Evolutionary conservation across 345 rosid species (phyloP).

Genomic region (Dipteronia dyeriana): DNA sequence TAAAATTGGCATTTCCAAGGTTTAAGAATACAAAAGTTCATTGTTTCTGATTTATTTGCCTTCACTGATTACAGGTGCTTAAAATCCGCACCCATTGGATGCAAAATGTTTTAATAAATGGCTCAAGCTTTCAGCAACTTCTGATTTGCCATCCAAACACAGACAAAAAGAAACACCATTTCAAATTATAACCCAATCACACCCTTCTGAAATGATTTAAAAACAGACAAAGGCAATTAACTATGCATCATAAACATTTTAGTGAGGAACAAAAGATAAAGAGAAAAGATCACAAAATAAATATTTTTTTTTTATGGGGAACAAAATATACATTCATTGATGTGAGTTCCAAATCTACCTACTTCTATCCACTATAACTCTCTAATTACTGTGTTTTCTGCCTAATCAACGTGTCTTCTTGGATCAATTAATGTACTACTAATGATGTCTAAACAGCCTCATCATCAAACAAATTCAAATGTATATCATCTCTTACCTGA

Average conservation of each 20-base stretch:
- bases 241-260: background rate
- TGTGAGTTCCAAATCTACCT: conserved; percentile 23
- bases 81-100: no score
- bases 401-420: conserved; percentile 19
- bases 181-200: no score
- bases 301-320: conserved; percentile 12
- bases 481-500: conserved; percentile 13
- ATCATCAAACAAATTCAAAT: conserved; percentile 8
- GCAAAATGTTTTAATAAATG: no score
- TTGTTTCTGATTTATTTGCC: background rate
- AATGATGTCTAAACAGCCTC: conserved; percentile 5
- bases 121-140: no score
- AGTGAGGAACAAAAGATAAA: background rate
- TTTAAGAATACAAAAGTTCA: no score
- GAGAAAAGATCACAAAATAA: background rate
- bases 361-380: conserved; percentile 6
- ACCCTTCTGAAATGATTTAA: no score
- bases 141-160: background rate
- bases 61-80: no score
- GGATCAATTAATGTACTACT: conserved; percentile 7
- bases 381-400: conserved; percentile 16
- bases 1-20: no score
- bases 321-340: conserved; percentile 27
- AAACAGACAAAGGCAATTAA: background rate
- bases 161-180: no score